Percentiles rank a stretch among this genome's conserved stretches.
Evolutionary conservation across 2,329 filamentous ascomycete genomes (phyloP).

Genomic region (Pestalotiopsis sp.): DNA sequence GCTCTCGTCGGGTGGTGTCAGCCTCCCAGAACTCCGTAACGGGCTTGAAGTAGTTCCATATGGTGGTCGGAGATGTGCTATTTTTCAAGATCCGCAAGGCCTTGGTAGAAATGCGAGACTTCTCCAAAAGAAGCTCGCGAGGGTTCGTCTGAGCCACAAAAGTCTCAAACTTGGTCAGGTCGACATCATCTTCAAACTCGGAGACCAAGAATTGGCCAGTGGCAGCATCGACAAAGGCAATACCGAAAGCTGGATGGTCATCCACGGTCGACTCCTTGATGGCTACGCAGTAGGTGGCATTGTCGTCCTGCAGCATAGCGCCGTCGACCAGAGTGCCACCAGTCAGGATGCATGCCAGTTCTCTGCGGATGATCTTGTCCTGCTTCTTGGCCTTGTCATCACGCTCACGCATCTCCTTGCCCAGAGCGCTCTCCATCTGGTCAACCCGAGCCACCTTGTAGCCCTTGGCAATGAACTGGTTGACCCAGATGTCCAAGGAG

Average conservation of each 20-base stretch:
- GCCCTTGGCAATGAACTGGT: conserved; percentile 97
- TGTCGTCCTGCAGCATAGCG: conserved; percentile 96
- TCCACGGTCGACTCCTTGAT: conserved; percentile 83
- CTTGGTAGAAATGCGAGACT: conserved; percentile 83
- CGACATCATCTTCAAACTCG: conserved; percentile 87
- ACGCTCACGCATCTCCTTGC: conserved; percentile 98
- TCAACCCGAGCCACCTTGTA: conserved; percentile 97
- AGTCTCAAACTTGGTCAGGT: conserved; percentile 96
- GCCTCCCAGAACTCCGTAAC: conserved; percentile 89
- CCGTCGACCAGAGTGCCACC: conserved; percentile 92
- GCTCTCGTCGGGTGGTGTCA: conserved; percentile 78
- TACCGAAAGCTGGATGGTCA: conserved; percentile 80
- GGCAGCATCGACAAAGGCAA: conserved; percentile 92
- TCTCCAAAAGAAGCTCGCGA: conserved; percentile 87
- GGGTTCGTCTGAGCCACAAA: conserved; percentile 91
- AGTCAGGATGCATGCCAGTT: conserved; percentile 89
- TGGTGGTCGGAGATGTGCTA: conserved; percentile 87
- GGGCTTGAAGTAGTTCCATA: conserved; percentile 93
- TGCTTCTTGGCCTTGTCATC: conserved; percentile 72
- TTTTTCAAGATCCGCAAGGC: conserved; percentile 93
- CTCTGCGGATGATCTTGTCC: conserved; percentile 91
- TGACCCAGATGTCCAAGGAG: conserved; percentile 95
- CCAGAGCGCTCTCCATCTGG: conserved; percentile 93
- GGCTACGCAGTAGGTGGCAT: conserved; percentile 93
- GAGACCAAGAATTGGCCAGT: conserved; percentile 95